Evolutionary conservation across 2,329 filamentous ascomycete genomes (phyloP).

Genomic region (Penicillium italicum): DNA sequence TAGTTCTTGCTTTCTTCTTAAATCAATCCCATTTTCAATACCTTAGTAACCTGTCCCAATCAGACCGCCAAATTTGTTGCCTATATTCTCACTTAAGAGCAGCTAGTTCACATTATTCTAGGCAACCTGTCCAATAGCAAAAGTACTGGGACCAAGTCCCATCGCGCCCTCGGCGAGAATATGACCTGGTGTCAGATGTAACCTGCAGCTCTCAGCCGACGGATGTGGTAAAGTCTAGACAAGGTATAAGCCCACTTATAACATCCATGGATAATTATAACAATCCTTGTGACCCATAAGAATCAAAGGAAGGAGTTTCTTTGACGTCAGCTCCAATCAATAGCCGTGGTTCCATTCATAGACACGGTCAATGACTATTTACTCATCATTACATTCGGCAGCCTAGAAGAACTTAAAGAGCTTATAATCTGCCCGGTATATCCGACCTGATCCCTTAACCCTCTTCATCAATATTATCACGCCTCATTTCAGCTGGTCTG

Average conservation of each 20-base stretch:
- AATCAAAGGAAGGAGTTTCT: neutral
- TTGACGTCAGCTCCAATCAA: conserved; percentile 10
- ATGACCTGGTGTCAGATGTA: conserved; percentile 8
- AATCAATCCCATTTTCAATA: neutral
- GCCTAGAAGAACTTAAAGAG: neutral
- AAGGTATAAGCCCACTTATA: neutral
- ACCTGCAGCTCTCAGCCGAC: conserved; percentile 1
- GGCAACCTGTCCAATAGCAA: neutral
- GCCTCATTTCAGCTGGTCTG: conserved; percentile 22
- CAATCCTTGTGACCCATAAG: neutral
- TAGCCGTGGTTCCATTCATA: conserved; percentile 5
- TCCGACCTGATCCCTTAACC: neutral
- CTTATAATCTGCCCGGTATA: neutral
- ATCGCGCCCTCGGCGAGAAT: conserved; percentile 1
- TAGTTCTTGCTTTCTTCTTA: neutral
- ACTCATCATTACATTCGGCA: conserved; percentile 16
- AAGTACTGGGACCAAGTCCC: neutral
- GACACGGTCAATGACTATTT: conserved; percentile 10
- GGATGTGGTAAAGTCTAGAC: conserved; percentile 2
- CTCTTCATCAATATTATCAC: neutral
- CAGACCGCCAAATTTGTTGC: neutral
- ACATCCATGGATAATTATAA: neutral
- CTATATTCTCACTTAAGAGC: neutral
- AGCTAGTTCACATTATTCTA: neutral
- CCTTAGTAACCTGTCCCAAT: neutral